These are phyloP conservation scores for Fusarium albosuccineum DNA, from an alignment of 2,329 filamentous ascomycete genomes.

Conservation along the genomic window DNA sequence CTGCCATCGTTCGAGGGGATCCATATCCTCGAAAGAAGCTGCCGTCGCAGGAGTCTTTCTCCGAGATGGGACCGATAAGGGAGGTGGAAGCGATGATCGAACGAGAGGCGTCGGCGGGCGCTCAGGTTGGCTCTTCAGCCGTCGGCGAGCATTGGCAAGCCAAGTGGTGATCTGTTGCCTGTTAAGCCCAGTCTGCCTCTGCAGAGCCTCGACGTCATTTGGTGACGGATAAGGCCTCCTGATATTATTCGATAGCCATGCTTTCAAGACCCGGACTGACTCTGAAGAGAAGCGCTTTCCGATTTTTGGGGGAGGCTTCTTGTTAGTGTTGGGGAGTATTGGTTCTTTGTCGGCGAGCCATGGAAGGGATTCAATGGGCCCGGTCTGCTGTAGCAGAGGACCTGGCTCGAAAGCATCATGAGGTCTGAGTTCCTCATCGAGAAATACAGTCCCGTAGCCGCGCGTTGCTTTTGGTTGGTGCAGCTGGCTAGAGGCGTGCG, in stretches of 20 bases:
- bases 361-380: background rate
- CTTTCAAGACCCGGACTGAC: constrained; percentile 31
- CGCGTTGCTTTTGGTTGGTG: background rate
- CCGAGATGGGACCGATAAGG: background rate
- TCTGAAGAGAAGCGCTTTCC: constrained; percentile 40
- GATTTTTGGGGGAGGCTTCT: constrained; percentile 24
- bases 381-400: background rate
- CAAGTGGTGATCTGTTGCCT: constrained; percentile 2
- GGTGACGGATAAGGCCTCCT: constrained; percentile 78
- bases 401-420: background rate
- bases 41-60: background rate
- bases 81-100: background rate
- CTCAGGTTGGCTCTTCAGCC: background rate
- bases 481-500: background rate
- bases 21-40: background rate
- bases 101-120: background rate
- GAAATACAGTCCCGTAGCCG: background rate
- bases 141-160: background rate
- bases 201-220: constrained; percentile 22
- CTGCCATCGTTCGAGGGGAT: background rate
- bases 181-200: background rate
- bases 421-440: background rate
- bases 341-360: constrained; percentile 1
- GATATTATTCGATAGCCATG: constrained; percentile 33
- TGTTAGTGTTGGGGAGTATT: background rate